Evolutionary conservation across 2,329 filamentous ascomycete species (phyloP).

Genomic region (Penicillium digitatum): DNA sequence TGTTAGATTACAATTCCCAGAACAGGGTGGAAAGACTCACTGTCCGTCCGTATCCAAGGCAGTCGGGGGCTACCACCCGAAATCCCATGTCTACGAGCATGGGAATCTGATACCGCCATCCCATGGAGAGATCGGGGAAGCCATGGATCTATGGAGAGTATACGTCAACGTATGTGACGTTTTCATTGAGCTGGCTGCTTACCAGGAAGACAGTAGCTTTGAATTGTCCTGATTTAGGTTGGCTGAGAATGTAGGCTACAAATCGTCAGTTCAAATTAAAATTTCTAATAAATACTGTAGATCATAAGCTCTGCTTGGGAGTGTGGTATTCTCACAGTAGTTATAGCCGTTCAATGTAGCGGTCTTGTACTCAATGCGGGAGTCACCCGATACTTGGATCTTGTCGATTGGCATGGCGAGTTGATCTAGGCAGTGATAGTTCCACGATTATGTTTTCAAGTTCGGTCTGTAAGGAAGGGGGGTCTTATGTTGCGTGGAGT

Average conservation of each 20-base stretch:
- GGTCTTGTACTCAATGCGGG: constrained; percentile 62
- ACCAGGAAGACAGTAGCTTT: constrained; percentile 55
- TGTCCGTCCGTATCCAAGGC: constrained; percentile 80
- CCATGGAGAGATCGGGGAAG: constrained; percentile 76
- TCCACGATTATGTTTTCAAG: not conserved
- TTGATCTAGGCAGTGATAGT: not conserved
- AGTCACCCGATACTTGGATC: constrained; percentile 59
- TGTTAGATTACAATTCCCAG: constrained; percentile 23
- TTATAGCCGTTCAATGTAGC: constrained; percentile 63
- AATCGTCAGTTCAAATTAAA: not conserved
- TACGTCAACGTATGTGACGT: not conserved
- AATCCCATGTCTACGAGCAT: constrained; percentile 66
- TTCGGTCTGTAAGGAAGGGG: not conserved
- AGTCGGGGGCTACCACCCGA: constrained; percentile 77
- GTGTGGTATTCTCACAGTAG: constrained; percentile 52
- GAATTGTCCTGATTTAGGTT: constrained; percentile 43
- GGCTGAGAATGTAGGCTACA: constrained; percentile 52
- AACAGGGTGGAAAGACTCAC: constrained; percentile 35
- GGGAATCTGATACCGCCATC: constrained; percentile 88
- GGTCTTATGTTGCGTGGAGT: not conserved
- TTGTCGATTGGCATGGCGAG: constrained; percentile 55
- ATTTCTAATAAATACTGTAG: too few relatives aligned
- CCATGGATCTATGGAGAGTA: constrained; percentile 59
- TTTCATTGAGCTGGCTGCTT: constrained; percentile 4
- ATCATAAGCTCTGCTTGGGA: not conserved